A percentile compares a stretch with the other conserved stretches of the same genome.
Conservation (phyloP, 768 basidiomycete species). For the Rhodotorula toruloides region DNA sequence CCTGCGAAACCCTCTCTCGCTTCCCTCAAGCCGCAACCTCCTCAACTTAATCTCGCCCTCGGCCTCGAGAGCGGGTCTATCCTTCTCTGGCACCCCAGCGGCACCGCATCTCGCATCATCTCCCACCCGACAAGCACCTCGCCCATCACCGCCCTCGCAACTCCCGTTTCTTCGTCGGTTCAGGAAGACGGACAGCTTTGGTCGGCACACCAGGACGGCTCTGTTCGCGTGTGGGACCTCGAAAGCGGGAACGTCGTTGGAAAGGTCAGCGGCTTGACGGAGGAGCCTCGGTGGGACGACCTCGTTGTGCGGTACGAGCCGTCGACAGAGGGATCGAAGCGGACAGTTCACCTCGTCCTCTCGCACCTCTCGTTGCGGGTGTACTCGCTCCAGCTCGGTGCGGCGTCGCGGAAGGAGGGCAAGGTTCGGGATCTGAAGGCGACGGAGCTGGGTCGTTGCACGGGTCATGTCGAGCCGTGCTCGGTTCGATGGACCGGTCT, state of each 20-base stretch:
- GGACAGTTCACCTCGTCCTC: slow-evolving; percentile 28
- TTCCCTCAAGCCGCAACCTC: background rate
- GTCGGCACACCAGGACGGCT: slow-evolving; percentile 34
- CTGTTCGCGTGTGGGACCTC: slow-evolving; percentile 34
- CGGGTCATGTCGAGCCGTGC: slow-evolving; percentile 34
- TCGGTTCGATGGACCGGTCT: slow-evolving; percentile 23
- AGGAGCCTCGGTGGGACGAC: slow-evolving; percentile 30
- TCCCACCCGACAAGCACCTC: slow-evolving; percentile 26
- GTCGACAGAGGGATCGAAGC: slow-evolving; percentile 9
- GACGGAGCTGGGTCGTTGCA: slow-evolving; percentile 28
- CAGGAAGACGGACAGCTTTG: slow-evolving; percentile 28
- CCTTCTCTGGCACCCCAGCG: slow-evolving; percentile 33
- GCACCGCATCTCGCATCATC: slow-evolving; percentile 11
- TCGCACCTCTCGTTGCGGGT: slow-evolving; percentile 32
- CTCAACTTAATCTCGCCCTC: slow-evolving; percentile 30
- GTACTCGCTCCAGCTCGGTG: slow-evolving; percentile 26
- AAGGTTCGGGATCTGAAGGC: slow-evolving; percentile 33
- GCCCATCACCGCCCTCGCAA: slow-evolving; percentile 32
- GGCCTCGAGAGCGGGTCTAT: slow-evolving; percentile 32
- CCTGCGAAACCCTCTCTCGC: slow-evolving; percentile 3
- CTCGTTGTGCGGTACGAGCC: slow-evolving; percentile 32
- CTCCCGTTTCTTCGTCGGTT: slow-evolving; percentile 8
- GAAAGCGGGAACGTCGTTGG: slow-evolving; percentile 3
- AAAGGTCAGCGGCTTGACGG: slow-evolving; percentile 24
- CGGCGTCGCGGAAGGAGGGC: slow-evolving; percentile 34